Evolutionary conservation across 805 yeast species (phyloP).

Genomic region (Wickerhamiella spandovensis): DNA sequence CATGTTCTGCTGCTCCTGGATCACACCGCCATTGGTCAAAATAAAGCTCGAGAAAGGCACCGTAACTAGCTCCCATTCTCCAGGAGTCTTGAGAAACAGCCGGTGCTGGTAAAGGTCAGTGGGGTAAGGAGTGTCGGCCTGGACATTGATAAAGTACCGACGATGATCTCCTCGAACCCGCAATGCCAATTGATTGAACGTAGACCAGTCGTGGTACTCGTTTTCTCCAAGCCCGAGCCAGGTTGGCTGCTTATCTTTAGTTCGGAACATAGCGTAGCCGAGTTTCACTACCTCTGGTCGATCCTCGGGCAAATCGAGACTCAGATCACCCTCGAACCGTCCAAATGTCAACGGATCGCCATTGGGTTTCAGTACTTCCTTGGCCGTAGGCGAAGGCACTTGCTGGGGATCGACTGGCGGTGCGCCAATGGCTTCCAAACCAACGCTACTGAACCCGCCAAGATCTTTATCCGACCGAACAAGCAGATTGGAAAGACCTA

Average conservation of each 20-base stretch:
- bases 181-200: slow-evolving; percentile 46
- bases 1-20: slow-evolving; percentile 42
- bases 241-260: slow-evolving; percentile 44
- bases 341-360: slow-evolving; percentile 28
- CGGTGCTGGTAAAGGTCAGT: slow-evolving; percentile 78
- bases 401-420: background rate
- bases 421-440: slow-evolving; percentile 29
- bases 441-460: slow-evolving; percentile 66
- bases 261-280: slow-evolving; percentile 75
- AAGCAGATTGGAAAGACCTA: slow-evolving; percentile 37
- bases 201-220: slow-evolving; percentile 59
- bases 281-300: slow-evolving; percentile 51
- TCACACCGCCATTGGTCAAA: slow-evolving; percentile 68
- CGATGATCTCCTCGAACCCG: slow-evolving; percentile 63
- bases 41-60: slow-evolving; percentile 70
- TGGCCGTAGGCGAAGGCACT: background rate
- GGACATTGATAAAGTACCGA: slow-evolving; percentile 66
- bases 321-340: slow-evolving; percentile 56
- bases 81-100: slow-evolving; percentile 54
- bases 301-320: slow-evolving; percentile 51
- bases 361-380: background rate
- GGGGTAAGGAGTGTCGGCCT: slow-evolving; percentile 63
- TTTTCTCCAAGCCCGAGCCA: slow-evolving; percentile 28
- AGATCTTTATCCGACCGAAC: slow-evolving; percentile 60
- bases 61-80: slow-evolving; percentile 73